Base-by-base conservation (phyloP, 2,329 filamentous ascomycete genomes). In the Diaporthe batatas region DNA sequence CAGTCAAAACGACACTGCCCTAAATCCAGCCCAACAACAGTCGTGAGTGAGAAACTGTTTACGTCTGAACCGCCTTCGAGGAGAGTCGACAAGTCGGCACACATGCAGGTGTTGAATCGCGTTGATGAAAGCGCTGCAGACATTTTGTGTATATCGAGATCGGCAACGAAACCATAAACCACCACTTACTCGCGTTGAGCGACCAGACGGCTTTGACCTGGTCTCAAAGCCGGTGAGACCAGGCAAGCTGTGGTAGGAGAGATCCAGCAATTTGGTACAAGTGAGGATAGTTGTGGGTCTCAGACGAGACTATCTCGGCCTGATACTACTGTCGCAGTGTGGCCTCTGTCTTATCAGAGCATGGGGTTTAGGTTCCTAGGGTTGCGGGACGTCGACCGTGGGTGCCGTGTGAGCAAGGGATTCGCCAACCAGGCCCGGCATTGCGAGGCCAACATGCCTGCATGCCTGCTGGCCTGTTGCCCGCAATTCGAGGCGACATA, bases 291-390 rank as follows among this genome's bases (percentile, higher is more conserved):
- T 39, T 49, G 62, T 65, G 44, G 29, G 29, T 25, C 62, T 51
- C 42, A 12, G 14, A 1, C 29, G 47, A 53, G 25, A 18, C 14
- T 67, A 36, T 39, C 29, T 23, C 21, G 47, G 29, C 2, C 16
- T 11, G n/a, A 67, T 67, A 36, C 32, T 39, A 67, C 47, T 67
- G 47, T 53, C 47, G 32, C 34, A 39, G 3, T 32, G 18, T 65
- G 44, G 12, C 29, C 29, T 34, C 21, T 36, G n/a, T 53, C 62
- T 39, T 53, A 36, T 67, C 29, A 21, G 12, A 16, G n/a, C 14
- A 18, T 23, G 21, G 62, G 5, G 12, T 12, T 16, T 18, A 36
- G 34, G 11, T 36, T 8, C 29, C 16, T 16, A 21, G 7, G 29
- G 25, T 65, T 34, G 18, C 21, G n/a, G n/a, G 16, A 32, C 10